Evolutionary conservation across 2,329 filamentous ascomycete species (phyloP).

Genomic region (Fulvia fulva): DNA sequence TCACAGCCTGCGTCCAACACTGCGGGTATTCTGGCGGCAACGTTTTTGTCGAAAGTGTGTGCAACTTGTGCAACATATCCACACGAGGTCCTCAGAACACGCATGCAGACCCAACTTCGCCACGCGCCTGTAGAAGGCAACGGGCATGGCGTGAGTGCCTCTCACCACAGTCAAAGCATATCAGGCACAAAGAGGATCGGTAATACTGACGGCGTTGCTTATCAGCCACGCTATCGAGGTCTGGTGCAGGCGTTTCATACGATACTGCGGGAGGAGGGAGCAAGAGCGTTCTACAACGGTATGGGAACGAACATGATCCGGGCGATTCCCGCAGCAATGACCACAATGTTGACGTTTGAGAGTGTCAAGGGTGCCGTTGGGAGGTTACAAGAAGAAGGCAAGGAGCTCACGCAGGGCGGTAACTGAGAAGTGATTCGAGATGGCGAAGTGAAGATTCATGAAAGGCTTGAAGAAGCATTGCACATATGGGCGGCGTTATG

Average conservation of each 20-base stretch:
- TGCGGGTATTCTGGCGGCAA: constrained; percentile 79
- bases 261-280: constrained; percentile 87
- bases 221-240: constrained; percentile 63
- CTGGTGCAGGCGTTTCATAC: constrained; percentile 76
- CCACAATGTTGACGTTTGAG: constrained; percentile 97
- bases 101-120: constrained; percentile 87
- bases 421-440: background rate
- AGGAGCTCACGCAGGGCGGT: constrained; percentile 20
- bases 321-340: constrained; percentile 90
- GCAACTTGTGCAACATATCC: constrained; percentile 95
- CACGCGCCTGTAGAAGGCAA: constrained; percentile 45
- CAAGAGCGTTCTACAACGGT: constrained; percentile 93
- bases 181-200: constrained; percentile 34
- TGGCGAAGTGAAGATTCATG: background rate
- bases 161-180: constrained; percentile 31
- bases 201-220: constrained; percentile 53
- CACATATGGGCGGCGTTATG: constrained; percentile 5
- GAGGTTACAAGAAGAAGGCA: constrained; percentile 52
- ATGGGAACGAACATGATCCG: constrained; percentile 98
- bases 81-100: constrained; percentile 90
- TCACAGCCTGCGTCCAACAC: constrained; percentile 60
- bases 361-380: constrained; percentile 58
- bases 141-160: constrained; percentile 49
- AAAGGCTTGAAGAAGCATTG: background rate
- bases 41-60: constrained; percentile 88